These are phyloP conservation scores for Cryoendolithus antarcticus DNA, from an alignment of 2,329 filamentous ascomycete genomes.

Conservation along the genomic window DNA sequence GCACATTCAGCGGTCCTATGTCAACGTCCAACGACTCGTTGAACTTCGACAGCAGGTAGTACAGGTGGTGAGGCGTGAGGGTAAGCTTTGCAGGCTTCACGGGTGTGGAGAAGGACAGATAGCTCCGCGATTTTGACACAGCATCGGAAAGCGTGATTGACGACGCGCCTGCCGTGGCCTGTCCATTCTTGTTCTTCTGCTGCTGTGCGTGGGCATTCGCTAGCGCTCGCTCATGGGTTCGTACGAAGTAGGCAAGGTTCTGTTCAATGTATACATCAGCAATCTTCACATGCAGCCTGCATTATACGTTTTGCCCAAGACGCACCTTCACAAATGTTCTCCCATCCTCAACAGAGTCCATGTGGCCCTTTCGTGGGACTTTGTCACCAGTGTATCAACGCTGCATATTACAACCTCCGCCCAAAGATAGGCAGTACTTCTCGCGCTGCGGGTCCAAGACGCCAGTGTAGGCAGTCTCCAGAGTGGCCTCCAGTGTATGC, in stretches of 20 bases:
- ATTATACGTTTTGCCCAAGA: too few species aligned
- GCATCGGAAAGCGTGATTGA: slow-evolving; percentile 66
- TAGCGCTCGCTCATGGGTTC: slow-evolving; percentile 91
- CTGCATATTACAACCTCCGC: too few species aligned
- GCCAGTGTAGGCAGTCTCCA: too few species aligned
- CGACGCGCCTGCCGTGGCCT: slow-evolving; percentile 51
- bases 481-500: too few species aligned
- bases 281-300: too few species aligned
- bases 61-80: slow-evolving; percentile 89
- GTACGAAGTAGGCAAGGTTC: slow-evolving; percentile 93
- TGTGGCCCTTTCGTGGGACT: too few species aligned
- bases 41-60: slow-evolving; percentile 90
- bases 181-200: slow-evolving; percentile 53
- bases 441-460: too few species aligned
- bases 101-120: slow-evolving; percentile 73
- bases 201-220: slow-evolving; percentile 87
- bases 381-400: too few species aligned
- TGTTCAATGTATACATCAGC: slow-evolving; percentile 26
- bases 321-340: too few species aligned
- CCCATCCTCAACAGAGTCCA: too few species aligned
- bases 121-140: slow-evolving; percentile 60
- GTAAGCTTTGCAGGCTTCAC: slow-evolving; percentile 85
- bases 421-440: too few species aligned
- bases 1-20: slow-evolving; percentile 91
- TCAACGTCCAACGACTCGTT: slow-evolving; percentile 72